Percentiles rank a stretch among this genome's conserved stretches.
These are phyloP conservation scores for Antitrichia curtipendula DNA, from an alignment of 225 moss, liverwort and hornwort species.

Conservation along the genomic window DNA sequence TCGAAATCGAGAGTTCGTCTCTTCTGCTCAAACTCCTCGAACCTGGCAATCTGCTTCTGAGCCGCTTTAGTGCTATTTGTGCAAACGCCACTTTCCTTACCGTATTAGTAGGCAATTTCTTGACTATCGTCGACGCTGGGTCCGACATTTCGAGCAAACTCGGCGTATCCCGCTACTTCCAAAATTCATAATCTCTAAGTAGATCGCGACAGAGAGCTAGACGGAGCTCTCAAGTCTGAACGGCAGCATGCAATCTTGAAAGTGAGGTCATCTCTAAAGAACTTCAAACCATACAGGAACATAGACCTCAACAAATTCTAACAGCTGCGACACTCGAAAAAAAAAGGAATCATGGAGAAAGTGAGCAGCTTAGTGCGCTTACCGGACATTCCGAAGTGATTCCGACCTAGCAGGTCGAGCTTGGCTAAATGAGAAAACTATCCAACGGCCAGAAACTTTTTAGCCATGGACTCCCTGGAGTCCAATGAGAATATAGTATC, in stretches of 20 bases:
- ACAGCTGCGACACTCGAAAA: not conserved
- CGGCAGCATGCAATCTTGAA: not conserved
- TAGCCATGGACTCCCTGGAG: not conserved
- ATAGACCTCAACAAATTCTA: not conserved
- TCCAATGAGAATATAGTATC: not conserved
- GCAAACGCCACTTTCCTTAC: conserved; percentile 3
- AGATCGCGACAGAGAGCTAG: not conserved
- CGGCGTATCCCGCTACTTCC: not conserved
- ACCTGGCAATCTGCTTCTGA: not conserved
- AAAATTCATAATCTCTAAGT: not conserved
- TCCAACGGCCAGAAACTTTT: not conserved
- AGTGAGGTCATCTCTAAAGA: not conserved
- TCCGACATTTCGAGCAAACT: not conserved
- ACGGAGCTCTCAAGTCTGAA: not conserved
- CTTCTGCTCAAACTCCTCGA: not conserved
- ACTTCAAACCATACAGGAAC: not conserved
- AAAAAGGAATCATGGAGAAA: not conserved
- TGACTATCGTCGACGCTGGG: not conserved
- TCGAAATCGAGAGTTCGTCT: not conserved
- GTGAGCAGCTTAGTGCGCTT: not conserved
- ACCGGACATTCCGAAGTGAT: not conserved
- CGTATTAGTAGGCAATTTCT: not conserved
- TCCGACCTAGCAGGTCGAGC: not conserved
- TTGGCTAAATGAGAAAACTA: not conserved
- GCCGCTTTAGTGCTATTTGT: not conserved